Evolutionary conservation across 345 rosid genomes (phyloP).

Genomic region (Nasturtium officinale): DNA sequence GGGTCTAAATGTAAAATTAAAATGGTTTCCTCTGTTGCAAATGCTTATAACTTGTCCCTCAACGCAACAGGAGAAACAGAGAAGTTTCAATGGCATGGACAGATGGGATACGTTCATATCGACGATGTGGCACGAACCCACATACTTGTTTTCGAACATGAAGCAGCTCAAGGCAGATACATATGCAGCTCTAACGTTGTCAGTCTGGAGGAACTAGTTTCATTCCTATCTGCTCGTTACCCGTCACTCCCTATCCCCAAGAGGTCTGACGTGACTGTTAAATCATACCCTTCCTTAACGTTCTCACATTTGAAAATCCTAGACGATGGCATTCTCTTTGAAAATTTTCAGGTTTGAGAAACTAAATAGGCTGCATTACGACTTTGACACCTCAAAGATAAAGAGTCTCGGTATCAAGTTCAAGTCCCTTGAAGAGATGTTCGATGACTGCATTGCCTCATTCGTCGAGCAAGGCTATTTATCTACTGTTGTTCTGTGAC

Average conservation of each 20-base stretch:
- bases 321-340: neutral
- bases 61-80: constrained; percentile 55
- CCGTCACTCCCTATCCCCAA: constrained; percentile 64
- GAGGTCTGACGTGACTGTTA: constrained; percentile 46
- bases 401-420: constrained; percentile 65
- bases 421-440: constrained; percentile 67
- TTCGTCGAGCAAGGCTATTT: constrained; percentile 60
- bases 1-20: neutral
- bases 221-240: constrained; percentile 59
- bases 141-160: constrained; percentile 65
- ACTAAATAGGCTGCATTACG: constrained; percentile 57
- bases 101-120: constrained; percentile 93
- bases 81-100: constrained; percentile 75
- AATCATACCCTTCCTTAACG: neutral
- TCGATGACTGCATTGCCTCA: constrained; percentile 71
- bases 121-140: constrained; percentile 83
- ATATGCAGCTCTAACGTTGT: constrained; percentile 64
- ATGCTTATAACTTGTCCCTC: neutral
- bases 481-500: constrained; percentile 15
- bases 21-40: neutral
- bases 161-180: constrained; percentile 62
- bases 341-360: constrained; percentile 58
- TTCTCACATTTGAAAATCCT: neutral
- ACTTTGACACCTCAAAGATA: constrained; percentile 66
- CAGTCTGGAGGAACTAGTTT: constrained; percentile 57